Conservation (phyloP, 495 filamentous ascomycete species). For the Sabuloglossum arenarium region DNA sequence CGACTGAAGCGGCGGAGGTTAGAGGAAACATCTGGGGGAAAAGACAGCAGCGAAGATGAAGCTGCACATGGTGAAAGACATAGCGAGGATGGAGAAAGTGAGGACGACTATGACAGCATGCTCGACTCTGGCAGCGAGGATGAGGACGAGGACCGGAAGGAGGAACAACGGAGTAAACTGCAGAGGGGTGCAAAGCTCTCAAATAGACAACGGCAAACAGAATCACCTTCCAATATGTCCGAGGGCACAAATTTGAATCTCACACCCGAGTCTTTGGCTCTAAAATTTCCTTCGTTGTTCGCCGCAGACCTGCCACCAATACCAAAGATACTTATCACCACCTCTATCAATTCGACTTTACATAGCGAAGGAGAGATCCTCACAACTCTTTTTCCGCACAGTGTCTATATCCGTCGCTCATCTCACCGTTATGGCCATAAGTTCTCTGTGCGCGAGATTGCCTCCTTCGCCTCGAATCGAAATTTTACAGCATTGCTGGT, state of each 20-base stretch:
- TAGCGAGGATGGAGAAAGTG: slow-evolving; percentile 23
- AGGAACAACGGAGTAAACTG: slow-evolving; percentile 11
- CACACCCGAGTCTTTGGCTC: slow-evolving; percentile 18
- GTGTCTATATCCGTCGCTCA: slow-evolving; percentile 65
- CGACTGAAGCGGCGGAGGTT: slow-evolving; percentile 38
- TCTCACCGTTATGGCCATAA: slow-evolving; percentile 63
- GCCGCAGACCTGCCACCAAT: slow-evolving; percentile 30
- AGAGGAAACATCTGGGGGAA: slow-evolving; percentile 22
- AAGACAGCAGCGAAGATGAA: slow-evolving; percentile 34
- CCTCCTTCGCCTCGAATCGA: slow-evolving; percentile 60
- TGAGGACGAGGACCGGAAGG: slow-evolving; percentile 24
- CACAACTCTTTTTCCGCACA: slow-evolving; percentile 65
- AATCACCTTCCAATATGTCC: slow-evolving; percentile 1
- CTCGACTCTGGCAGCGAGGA: slow-evolving; percentile 30
- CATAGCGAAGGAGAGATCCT: slow-evolving; percentile 64
- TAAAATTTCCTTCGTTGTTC: slow-evolving; percentile 62
- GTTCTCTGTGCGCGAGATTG: slow-evolving; percentile 77
- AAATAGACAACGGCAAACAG: slow-evolving; percentile 5
- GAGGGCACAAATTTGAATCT: slow-evolving; percentile 17
- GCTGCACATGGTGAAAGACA: slow-evolving; percentile 19
- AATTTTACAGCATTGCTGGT: slow-evolving; percentile 64
- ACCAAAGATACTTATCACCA: slow-evolving; percentile 81
- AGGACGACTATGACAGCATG: slow-evolving; percentile 58
- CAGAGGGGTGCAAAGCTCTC: slow-evolving; percentile 3
- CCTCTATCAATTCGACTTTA: slow-evolving; percentile 61